Base-by-base conservation (phyloP, 495 filamentous ascomycete species). In the Bacidia gigantensis region DNA sequence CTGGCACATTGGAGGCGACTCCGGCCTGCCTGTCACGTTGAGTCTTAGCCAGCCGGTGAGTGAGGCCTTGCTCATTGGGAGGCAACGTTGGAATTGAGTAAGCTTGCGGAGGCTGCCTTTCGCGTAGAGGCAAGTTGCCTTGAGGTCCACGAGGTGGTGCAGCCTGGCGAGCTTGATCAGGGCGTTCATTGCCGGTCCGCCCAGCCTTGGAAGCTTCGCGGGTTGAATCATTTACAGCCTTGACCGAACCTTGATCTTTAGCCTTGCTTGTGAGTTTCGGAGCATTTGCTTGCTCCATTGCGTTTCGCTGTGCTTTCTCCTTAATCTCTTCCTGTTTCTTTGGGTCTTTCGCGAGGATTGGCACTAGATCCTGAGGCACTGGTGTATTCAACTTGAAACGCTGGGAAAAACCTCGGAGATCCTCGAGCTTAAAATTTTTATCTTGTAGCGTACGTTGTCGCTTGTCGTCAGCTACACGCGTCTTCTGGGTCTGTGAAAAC, bases 281-380 rank as follows among this genome's bases (percentile, higher is more conserved):
- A 46, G 75, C 68, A 50, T 60, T 53, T n/a, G 67, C 53, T 17
- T 78, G 68, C 57, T 84, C 81, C 48, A 80, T 76, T 23, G 74
- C 78, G 56, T 87, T 79, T 54, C 72, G 71, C 51, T 83, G 76
- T 2, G 86, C 87, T 60, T 87, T 90, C 62, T 88, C 82, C 55
- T 95, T 81, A 56, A 99, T 97, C 63, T 85, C 78, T 56, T 87
- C 78, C 68, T 99, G 92, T 69, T 96, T 97, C 42, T 69, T 72
- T 20, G 84, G 86, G 63, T 99, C 92, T 63, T 97, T 99, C 20
- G 92, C 89, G 41, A 99, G 81, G 56, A 99, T 99, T 2, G 86
- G 81, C 21, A 99, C 86, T 44, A 99, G 67, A 66, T 99, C 92
- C 54, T 79, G 80, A 5, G 92, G 92, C 9, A 99, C 88, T 10